phyloP scores from a whole-genome alignment of 1,284 basidiomycete species.

The Neonothopanus nambi region DNA sequence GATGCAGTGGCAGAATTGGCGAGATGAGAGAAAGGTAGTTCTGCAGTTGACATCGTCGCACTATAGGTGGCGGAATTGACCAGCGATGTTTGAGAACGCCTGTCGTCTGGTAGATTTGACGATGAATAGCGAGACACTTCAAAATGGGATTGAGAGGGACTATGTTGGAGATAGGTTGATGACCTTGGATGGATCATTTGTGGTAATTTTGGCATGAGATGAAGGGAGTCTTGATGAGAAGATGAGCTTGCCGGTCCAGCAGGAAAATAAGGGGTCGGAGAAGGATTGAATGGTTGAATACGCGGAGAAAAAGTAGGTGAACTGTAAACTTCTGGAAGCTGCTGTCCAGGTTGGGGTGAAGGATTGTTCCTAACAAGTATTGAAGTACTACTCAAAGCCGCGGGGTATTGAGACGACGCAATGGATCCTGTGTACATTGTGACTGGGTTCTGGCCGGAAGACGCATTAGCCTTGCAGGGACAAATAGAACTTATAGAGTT shows the following conservation, averaged over 20 bases:
- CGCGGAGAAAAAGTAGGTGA: not conserved
- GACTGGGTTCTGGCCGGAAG: slow-evolving; percentile 9
- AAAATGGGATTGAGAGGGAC: not conserved
- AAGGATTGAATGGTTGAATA: not conserved
- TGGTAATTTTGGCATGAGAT: not conserved
- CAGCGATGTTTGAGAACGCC: not conserved
- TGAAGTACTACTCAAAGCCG: not conserved
- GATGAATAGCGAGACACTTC: not conserved
- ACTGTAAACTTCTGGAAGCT: not conserved
- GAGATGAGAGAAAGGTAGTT: not conserved
- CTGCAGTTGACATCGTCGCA: not conserved
- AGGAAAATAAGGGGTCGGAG: not conserved
- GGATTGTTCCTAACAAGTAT: not conserved
- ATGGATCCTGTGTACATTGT: not conserved
- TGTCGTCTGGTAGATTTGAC: not conserved
- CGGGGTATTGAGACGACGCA: not conserved
- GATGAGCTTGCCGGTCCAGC: not conserved
- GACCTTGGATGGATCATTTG: not conserved
- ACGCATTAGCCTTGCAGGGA: slow-evolving; percentile 63
- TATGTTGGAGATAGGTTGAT: not conserved
- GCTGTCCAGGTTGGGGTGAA: not conserved
- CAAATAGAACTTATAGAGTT: slow-evolving; percentile 64
- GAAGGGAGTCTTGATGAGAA: not conserved
- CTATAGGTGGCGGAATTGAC: not conserved
- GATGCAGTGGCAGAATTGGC: slow-evolving; percentile 15